Base-by-base conservation (phyloP, 2,329 filamentous ascomycete species). In the Trichoderma oligosporum region DNA sequence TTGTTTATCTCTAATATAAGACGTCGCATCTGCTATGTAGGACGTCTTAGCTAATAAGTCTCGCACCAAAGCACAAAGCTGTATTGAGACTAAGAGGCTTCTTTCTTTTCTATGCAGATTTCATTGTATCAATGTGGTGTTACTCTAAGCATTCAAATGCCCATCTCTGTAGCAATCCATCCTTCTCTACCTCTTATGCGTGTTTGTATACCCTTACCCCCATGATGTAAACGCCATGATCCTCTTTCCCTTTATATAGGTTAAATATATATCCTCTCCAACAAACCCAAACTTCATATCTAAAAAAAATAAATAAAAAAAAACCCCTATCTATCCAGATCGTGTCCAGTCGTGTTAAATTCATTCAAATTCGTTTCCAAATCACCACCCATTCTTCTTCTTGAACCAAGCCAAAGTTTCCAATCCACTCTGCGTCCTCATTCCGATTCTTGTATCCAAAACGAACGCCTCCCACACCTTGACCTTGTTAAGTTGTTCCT, bases 361-460 rank as follows among this genome's bases (percentile, higher is more conserved):
- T 22, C 29, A 14, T 16, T 25, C 24, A 42, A 44, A 46, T 35
- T 5, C 4, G 2, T 5, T 36, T 18, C 20, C 12, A 27, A 27
- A 27, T 55, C 29, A 55, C 56, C 51, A 60, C 3, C 66, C 69
- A 67, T 74, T 76, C 67, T 76, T 78, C 58, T 62, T 70, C 51
- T 68, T 67, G 51, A 79, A 76, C 82, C 82, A 84, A 41, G 71
- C 77, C 48, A 91, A 67, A 14, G 85, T 89, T 65, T 87, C 82
- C 64, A 86, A 72, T 1, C 82, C 87, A 4, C 85, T 87, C 66
- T 86, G 84, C 54, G 90, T 81, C 58, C 87, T 84, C 79, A 92
- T 81, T 2, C 87, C 87, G 49, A 92, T 80, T 63, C 89, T 79
- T 16, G 85, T 84, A 71, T 95, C 89, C 49, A 94, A 76, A 59